These are phyloP conservation scores for Rhodotorula mucilaginosa DNA, from an alignment of 1,284 basidiomycete genomes.

Conservation along the genomic window DNA sequence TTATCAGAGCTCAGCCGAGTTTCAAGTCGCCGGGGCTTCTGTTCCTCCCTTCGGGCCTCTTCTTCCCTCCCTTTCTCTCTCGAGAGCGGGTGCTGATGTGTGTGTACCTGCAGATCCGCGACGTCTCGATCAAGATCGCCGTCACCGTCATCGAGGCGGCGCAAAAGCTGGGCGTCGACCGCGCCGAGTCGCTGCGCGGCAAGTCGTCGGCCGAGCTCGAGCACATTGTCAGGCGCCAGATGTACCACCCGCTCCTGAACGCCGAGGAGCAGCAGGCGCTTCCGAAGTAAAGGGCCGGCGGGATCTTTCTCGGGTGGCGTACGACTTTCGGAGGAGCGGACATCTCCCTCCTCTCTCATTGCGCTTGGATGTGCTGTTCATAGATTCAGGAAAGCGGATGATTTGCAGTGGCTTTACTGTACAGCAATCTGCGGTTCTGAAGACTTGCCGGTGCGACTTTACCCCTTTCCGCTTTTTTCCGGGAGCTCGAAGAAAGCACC, in stretches of 20 bases:
- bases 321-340: too few relatives aligned
- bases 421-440: too few relatives aligned
- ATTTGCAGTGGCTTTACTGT: too few relatives aligned
- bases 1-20: constrained; percentile 56
- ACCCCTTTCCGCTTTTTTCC: too few relatives aligned
- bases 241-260: constrained; percentile 17
- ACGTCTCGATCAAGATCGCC: constrained; percentile 75
- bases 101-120: constrained; percentile 58
- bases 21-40: too few relatives aligned
- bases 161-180: constrained; percentile 54
- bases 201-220: constrained; percentile 60
- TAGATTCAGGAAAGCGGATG: too few relatives aligned
- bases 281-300: neutral
- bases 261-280: neutral
- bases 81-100: neutral
- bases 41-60: too few relatives aligned
- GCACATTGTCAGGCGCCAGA: constrained; percentile 43
- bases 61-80: constrained; percentile 51
- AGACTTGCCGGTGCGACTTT: too few relatives aligned
- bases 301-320: too few relatives aligned
- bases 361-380: too few relatives aligned
- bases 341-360: too few relatives aligned
- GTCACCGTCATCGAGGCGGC: constrained; percentile 70
- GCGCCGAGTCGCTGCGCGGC: constrained; percentile 52
- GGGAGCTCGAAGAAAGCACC: too few relatives aligned